Percentiles rank a stretch among this genome's conserved stretches.
These are phyloP conservation scores for Juncus effusus DNA, from an alignment of 176 grass and related monocot genomes.

Conservation along the genomic window DNA sequence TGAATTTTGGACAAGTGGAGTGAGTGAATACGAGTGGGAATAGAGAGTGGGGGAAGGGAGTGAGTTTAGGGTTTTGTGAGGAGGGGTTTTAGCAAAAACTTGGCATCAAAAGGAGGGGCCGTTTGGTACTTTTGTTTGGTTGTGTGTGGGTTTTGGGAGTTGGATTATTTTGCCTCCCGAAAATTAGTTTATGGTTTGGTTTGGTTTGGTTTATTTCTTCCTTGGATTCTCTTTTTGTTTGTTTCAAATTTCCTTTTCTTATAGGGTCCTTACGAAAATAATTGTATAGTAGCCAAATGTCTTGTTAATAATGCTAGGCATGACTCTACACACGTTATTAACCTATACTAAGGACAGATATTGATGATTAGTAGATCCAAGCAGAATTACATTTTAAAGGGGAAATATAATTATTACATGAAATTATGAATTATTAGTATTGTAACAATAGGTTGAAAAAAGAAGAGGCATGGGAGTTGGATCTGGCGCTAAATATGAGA, in stretches of 20 bases:
- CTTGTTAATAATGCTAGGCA: no score
- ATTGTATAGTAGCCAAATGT: no score
- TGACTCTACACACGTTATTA: no score
- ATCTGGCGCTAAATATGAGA: slow-evolving; percentile 22
- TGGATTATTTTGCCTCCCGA: slow-evolving; percentile 15
- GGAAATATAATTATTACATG: no score
- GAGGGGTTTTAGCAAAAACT: slow-evolving; percentile 21
- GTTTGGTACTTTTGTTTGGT: slow-evolving; percentile 28
- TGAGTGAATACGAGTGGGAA: slow-evolving; percentile 1
- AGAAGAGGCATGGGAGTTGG: slow-evolving; percentile 6
- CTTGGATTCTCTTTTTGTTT: slow-evolving; percentile 31
- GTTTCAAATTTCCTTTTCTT: slow-evolving; percentile 11
- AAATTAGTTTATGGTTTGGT: not conserved
- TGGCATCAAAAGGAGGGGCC: slow-evolving; percentile 19
- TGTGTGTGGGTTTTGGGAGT: slow-evolving; percentile 14
- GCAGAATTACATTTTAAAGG: no score
- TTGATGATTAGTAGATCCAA: no score
- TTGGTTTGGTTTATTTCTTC: slow-evolving; percentile 15
- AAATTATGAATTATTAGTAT: no score
- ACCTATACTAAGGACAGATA: no score
- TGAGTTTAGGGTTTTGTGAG: slow-evolving; percentile 21
- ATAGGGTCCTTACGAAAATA: slow-evolving; percentile 1
- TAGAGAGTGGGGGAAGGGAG: no score
- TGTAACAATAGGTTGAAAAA: no score
- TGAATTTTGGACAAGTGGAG: not conserved